phyloP scores from a whole-genome alignment of 164 flowering plant species.

The Tinospora cordifolia region DNA sequence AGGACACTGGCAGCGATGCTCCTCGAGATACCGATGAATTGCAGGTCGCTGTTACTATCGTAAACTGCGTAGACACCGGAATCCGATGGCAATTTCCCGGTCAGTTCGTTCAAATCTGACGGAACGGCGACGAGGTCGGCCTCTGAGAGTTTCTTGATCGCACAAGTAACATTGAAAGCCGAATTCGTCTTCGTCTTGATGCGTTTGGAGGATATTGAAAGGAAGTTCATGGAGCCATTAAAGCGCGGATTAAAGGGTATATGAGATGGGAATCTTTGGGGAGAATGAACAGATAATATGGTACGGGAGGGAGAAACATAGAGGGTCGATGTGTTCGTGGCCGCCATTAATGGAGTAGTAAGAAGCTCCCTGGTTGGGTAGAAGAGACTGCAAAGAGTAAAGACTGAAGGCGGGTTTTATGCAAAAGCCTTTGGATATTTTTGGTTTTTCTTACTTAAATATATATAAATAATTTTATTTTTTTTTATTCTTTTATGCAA shows the following conservation, averaged over 20 bases:
- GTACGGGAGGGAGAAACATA: constrained; percentile 16
- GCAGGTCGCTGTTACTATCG: constrained; percentile 50
- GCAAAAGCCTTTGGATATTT: too few relatives aligned
- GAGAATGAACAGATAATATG: constrained; percentile 11
- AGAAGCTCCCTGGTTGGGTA: background rate
- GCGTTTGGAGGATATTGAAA: constrained; percentile 13
- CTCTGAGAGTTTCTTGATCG: constrained; percentile 52
- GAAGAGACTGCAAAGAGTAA: background rate
- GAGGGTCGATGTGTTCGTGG: constrained; percentile 29
- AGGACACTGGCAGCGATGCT: constrained; percentile 61
- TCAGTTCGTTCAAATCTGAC: constrained; percentile 21
- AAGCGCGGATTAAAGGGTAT: constrained; percentile 10
- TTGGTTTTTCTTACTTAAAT: too few relatives aligned
- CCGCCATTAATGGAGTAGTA: constrained; percentile 31
- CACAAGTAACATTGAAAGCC: constrained; percentile 27
- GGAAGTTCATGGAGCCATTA: constrained; percentile 13
- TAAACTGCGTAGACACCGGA: constrained; percentile 82
- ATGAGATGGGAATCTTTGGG: constrained; percentile 21
- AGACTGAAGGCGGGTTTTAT: too few relatives aligned
- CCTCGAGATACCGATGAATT: constrained; percentile 79
- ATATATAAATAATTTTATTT: too few relatives aligned
- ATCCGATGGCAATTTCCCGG: constrained; percentile 37
- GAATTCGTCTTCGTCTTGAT: constrained; percentile 16
- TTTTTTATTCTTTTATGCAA: too few relatives aligned
- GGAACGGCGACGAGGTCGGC: constrained; percentile 37